Base-by-base conservation (phyloP, 306 rosid genomes). In the Dalbergia cochinchinensis region DNA sequence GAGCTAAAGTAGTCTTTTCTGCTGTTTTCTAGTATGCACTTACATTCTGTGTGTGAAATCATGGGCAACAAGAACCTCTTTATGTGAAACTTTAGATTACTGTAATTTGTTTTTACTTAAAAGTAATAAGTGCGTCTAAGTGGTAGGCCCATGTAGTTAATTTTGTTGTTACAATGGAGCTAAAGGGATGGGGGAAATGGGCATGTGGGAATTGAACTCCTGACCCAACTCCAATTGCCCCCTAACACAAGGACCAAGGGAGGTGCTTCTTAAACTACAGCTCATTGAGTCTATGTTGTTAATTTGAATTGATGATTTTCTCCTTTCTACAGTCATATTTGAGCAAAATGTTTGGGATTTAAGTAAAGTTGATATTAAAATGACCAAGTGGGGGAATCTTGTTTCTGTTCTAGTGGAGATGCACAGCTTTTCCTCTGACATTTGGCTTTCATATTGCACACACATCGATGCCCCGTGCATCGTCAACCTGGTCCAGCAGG, bases 361-460 rank as follows among this genome's bases (percentile, higher is more conserved):
- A 22, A 47, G 35, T 80, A 11, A 71, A 72, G 18, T 19, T 73
- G 20, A 50, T 70, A 71, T 41, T 71, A 42, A 50, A 42, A 50
- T 41, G 68, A 64, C 53, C 41, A 72, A 80, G 57, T 42, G 33
- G 45, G 61, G 67, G 74, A 26, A 22, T 72, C 73, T 26, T 41
- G 74, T 51, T 64, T 35, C 41, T 69, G 33, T 60, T 64, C 16
- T 53, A 37, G 73, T 37, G 57, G 58, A 73, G 45, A 58, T 73
- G 55, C 48, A 39, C 67, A 65, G n/a, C 33, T 18, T 35, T 62
- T 53, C 48, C 19, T 59, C 37, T 14, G 3, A 20, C 26, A 6
- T 64, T 64, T 34, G 64, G 37, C 64, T 64, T 57, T 37, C 59
- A n/a, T 77, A 33, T 58, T 78, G 61, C 16, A 59, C 22, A 69